A percentile compares a stretch with the other conserved stretches of the same genome.
Conservation (phyloP, 164 flowering plant species). For the Cinnamomum chago region DNA sequence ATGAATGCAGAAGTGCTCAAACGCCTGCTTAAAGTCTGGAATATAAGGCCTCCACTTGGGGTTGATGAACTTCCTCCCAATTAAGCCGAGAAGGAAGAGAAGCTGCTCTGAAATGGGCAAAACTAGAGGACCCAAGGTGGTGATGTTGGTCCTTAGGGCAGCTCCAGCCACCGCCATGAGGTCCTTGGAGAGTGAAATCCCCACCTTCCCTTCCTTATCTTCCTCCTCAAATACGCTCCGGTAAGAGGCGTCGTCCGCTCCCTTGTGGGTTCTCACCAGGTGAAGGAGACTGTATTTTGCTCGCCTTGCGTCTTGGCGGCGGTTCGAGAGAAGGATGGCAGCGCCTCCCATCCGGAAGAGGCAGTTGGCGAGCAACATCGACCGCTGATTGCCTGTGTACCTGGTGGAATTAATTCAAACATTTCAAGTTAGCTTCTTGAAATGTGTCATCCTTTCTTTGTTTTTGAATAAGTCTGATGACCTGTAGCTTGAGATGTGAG, state of each 20-base stretch:
- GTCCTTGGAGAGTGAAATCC: slow-evolving; percentile 16
- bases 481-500: no score
- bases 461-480: no score
- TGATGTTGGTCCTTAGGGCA: slow-evolving; percentile 15
- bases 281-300: slow-evolving; percentile 18
- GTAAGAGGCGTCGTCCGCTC: slow-evolving; percentile 17
- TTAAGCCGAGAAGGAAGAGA: slow-evolving; percentile 13
- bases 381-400: slow-evolving; percentile 23
- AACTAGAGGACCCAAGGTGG: slow-evolving; percentile 17
- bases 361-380: slow-evolving; percentile 30
- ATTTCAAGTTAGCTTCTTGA: no score
- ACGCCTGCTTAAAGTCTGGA: slow-evolving; percentile 27
- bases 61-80: slow-evolving; percentile 13
- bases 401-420: no score
- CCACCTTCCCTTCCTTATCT: slow-evolving; percentile 7
- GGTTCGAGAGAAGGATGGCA: slow-evolving; percentile 25
- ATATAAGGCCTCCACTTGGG: slow-evolving; percentile 17
- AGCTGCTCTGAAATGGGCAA: slow-evolving; percentile 15
- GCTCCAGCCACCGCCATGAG: slow-evolving; percentile 15
- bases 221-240: slow-evolving; percentile 16
- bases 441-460: no score
- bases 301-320: slow-evolving; percentile 3
- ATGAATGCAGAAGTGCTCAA: slow-evolving; percentile 42
- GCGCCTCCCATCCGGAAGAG: slow-evolving; percentile 37
- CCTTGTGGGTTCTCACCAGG: slow-evolving; percentile 22